Conservation (phyloP, 495 filamentous ascomycete genomes). For the Podospora pseudocomata region DNA sequence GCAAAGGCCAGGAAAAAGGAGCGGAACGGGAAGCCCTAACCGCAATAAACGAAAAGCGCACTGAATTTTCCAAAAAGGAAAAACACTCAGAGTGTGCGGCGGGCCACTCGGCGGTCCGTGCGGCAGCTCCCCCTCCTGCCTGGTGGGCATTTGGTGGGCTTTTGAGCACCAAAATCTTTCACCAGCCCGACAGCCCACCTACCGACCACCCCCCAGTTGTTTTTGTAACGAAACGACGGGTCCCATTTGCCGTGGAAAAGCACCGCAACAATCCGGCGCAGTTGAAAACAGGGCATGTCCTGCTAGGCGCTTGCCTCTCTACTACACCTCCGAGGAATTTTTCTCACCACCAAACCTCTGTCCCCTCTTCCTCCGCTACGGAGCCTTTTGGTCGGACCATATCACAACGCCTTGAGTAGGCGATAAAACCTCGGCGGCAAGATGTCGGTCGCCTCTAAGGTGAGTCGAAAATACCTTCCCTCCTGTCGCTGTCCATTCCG, state of each 20-base stretch:
- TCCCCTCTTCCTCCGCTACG: neutral
- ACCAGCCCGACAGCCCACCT: neutral
- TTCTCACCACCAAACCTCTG: slow-evolving; percentile 6
- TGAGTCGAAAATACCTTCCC: slow-evolving; percentile 31
- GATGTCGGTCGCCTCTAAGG: slow-evolving; percentile 64
- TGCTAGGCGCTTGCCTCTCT: neutral
- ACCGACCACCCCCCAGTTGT: neutral
- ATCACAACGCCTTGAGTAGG: slow-evolving; percentile 24
- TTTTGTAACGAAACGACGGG: neutral
- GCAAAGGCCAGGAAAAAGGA: neutral
- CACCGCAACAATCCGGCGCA: neutral
- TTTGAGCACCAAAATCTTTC: neutral
- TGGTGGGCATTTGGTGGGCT: too few species aligned
- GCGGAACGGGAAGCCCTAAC: slow-evolving; percentile 17
- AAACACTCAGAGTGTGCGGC: slow-evolving; percentile 10
- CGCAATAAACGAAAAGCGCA: slow-evolving; percentile 15
- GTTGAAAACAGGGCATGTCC: neutral
- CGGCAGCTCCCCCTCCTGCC: neutral
- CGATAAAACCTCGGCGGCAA: slow-evolving; percentile 43
- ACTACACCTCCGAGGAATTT: neutral
- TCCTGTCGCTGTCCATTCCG: neutral
- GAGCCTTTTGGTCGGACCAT: slow-evolving; percentile 20
- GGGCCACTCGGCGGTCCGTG: neutral
- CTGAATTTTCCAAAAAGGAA: slow-evolving; percentile 22
- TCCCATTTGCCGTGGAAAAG: neutral